Base-by-base conservation (phyloP, 305 asterid genomes). In the Fraxinus dipetala region DNA sequence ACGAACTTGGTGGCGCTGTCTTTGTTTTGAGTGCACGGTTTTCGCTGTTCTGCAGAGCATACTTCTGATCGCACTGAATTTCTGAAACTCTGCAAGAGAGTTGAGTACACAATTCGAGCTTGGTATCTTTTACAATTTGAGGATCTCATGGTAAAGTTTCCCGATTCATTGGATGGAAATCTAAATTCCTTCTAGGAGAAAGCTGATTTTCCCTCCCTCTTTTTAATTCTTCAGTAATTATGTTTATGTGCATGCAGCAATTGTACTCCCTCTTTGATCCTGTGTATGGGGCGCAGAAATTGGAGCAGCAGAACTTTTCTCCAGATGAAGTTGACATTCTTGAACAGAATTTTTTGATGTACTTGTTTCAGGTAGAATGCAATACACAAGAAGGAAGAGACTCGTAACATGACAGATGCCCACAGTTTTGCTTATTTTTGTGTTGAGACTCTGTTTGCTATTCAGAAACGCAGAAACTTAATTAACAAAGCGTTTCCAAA, bases 61-160 rank as follows among this genome's bases (percentile, higher is more conserved):
- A 87, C 89, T 84, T 86, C 99, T 77, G 98, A 96, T 83, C 96
- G 97, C 43, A 89, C 95, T 1, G 99, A 96, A 82, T 96, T 96
- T 85, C 85, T 96, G 90, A 96, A 94, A 91, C 95, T 96, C 70
- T 96, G 98, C 86, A 96, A 96, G 94, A 92, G 99, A 85, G 94
- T 93, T 67, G 98, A 96, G 89, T 96, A 96, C 89, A 94, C 97
- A 69, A 91, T 96, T 81, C 93, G 98, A 81, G 99, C 99, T 74
- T 96, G 99, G 99, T 96, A 94, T 89, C 91, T 87, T 87, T 86
- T 94, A 81, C 99, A 96, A 81, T 96, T 96, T 87, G 99, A 96
- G 92, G 99, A 96, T 91, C 98, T 96, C 91, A 94, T 94, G 98
- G 99, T 96, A 85, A 30, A 72, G 59, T 61, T 51, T 61, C 65